Percentiles rank a stretch among this genome's conserved stretches.
These are phyloP conservation scores for Fusarium vanettenii DNA, from an alignment of 2,329 filamentous ascomycete genomes.

Conservation along the genomic window DNA sequence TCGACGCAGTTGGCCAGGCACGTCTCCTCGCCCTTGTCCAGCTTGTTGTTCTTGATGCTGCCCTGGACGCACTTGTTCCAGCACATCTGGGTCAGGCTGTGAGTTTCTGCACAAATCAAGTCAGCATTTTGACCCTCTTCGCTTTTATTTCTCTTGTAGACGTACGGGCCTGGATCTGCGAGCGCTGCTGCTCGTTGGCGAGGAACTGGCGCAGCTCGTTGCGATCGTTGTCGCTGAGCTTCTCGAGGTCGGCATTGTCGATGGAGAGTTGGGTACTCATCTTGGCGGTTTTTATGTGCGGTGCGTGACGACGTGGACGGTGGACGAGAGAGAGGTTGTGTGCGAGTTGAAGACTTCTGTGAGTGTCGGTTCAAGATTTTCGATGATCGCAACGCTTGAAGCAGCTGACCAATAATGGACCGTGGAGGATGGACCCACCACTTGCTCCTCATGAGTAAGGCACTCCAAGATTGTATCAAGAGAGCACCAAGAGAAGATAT, in stretches of 20 bases:
- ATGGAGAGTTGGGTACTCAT: constrained; percentile 55
- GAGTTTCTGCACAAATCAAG: constrained; percentile 56
- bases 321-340: constrained; percentile 10
- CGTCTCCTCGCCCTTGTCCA: constrained; percentile 82
- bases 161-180: constrained; percentile 72
- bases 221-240: constrained; percentile 85
- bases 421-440: constrained; percentile 12
- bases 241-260: constrained; percentile 73
- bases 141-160: constrained; percentile 28
- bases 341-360: constrained; percentile 1
- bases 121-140: constrained; percentile 12
- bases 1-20: constrained; percentile 96
- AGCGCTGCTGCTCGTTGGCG: constrained; percentile 85
- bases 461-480: neutral
- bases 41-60: constrained; percentile 74
- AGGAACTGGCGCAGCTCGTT: constrained; percentile 89
- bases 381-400: constrained; percentile 24
- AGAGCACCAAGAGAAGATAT: neutral
- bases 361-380: constrained; percentile 34
- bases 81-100: constrained; percentile 77
- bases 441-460: neutral
- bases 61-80: constrained; percentile 93
- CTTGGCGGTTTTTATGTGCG: constrained; percentile 15
- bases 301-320: neutral
- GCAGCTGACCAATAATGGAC: constrained; percentile 30